phyloP scores from a whole-genome alignment of 2,329 filamentous ascomycete species.

The Thelonectria discophora region DNA sequence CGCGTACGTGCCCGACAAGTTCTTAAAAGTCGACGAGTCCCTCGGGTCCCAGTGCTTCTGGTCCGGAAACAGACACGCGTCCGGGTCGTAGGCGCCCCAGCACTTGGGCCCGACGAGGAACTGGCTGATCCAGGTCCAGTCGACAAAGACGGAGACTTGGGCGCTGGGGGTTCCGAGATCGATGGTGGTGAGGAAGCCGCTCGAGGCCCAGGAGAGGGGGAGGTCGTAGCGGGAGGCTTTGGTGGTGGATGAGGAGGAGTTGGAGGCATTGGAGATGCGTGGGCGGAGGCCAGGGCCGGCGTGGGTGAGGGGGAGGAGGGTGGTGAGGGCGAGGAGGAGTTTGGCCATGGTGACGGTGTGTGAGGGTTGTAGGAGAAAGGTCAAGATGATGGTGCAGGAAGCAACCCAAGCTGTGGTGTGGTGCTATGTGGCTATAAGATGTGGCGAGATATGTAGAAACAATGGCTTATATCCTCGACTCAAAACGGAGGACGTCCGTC shows the following conservation, averaged over 20 bases:
- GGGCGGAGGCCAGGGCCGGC: constrained; percentile 17
- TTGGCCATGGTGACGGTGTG: background rate
- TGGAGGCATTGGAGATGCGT: constrained; percentile 7
- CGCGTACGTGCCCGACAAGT: constrained; percentile 11
- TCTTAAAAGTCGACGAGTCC: constrained; percentile 14
- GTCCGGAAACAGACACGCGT: constrained; percentile 7
- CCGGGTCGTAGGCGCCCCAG: constrained; percentile 13
- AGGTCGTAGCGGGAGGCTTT: constrained; percentile 14
- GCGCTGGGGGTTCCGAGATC: constrained; percentile 12
- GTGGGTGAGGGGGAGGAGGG: constrained; percentile 7
- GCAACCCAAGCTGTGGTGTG: too few species aligned
- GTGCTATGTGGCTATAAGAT: background rate
- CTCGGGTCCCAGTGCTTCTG: constrained; percentile 19
- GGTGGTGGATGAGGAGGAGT: background rate
- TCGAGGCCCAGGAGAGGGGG: constrained; percentile 5
- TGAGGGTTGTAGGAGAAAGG: too few species aligned
- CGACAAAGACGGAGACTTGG: constrained; percentile 16
- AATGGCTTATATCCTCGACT: background rate
- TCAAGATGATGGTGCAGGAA: too few species aligned
- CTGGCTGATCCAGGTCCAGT: constrained; percentile 25
- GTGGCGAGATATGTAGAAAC: too few species aligned
- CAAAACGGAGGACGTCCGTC: background rate
- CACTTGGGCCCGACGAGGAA: constrained; percentile 22
- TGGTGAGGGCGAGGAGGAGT: constrained; percentile 9
- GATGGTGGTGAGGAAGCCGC: constrained; percentile 18